Evolutionary conservation across 2,329 filamentous ascomycete species (phyloP), one percentile per base, ranked within the genome.

Genomic region (Pseudocercospora fijiensis): DNA sequence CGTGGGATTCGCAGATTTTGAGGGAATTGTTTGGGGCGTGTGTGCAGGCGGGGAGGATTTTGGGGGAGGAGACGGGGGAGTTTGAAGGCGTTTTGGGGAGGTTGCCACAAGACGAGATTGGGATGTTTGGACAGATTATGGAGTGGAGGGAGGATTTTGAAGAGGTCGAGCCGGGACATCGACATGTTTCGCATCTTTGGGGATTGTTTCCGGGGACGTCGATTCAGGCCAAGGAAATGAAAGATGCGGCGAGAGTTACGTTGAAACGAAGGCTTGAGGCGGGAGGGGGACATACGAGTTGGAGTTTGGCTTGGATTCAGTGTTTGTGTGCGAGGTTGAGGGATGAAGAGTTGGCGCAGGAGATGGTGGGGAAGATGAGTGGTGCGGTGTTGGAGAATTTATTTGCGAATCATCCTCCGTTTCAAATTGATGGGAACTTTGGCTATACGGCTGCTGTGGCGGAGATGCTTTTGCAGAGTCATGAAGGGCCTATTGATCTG

Each of bases 401-500:
- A 9, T 22, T 57, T 2, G 55, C 55, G 5, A 57, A 57, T 26
- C 55, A 57, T 57, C 55, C 55, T 1, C 55, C 55, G 1, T 57
- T 57, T 26, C 55, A 57, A 26, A 57, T 57, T 18, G 55, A 57
- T 57, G 55, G 55, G 3, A 57, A 57, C 11, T 57, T 57, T 57
- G 55, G 55, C 1, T 57, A 43, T 18, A 57, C 55, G 2, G 55
- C 55, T 57, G 55, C 55, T 26, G 55, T 57, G 55, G 55, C 55
- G 1, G 55, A 57, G 16, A 57, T 57, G 55, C 30, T 57, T 22
- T 3, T 57, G 4, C 55, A 57, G 22, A 57, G 55, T 43, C 55
- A 57, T 57, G 53, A 37, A 24, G 10, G 45, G 13, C 3, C 13
- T 24, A 8, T 24, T 26, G 45, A 49, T 24, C 5, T 49, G 9